Evolutionary conservation across 2,329 filamentous ascomycete genomes (phyloP).

Genomic region (Zymoseptoria ardabiliae): DNA sequence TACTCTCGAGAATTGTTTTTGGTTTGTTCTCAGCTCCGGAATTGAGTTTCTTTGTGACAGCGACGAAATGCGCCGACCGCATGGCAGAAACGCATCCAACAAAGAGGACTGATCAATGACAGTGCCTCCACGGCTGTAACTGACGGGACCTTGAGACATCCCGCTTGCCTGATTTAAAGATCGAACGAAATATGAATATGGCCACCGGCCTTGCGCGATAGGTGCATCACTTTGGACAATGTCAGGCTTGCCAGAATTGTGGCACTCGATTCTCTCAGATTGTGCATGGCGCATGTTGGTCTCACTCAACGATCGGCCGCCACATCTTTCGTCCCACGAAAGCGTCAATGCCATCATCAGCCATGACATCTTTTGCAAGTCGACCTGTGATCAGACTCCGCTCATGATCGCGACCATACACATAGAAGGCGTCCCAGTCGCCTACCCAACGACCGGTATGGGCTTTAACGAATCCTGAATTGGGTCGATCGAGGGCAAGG

Average conservation of each 20-base stretch:
- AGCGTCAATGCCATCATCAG: slow-evolving; percentile 52
- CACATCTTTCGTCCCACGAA: slow-evolving; percentile 56
- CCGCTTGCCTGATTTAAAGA: neutral
- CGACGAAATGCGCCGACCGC: neutral
- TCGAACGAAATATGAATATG: neutral
- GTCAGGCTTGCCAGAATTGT: neutral
- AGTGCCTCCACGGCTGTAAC: neutral
- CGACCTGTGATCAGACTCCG: slow-evolving; percentile 61
- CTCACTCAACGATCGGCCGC: slow-evolving; percentile 36
- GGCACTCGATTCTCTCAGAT: neutral
- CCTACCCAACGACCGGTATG: slow-evolving; percentile 26
- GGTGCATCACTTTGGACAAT: neutral
- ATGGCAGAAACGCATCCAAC: neutral
- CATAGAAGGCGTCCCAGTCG: slow-evolving; percentile 53
- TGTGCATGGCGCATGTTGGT: neutral
- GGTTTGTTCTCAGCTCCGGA: neutral
- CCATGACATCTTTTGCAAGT: slow-evolving; percentile 51
- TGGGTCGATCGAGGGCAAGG: slow-evolving; percentile 52
- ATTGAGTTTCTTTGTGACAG: neutral
- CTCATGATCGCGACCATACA: slow-evolving; percentile 54
- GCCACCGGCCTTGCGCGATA: neutral
- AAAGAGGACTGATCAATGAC: neutral
- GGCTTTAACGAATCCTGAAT: slow-evolving; percentile 49
- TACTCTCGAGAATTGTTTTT: neutral
- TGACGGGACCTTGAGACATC: neutral